These are phyloP conservation scores for Magnaporthiopsis incrustans DNA, from an alignment of 2,329 filamentous ascomycete genomes.

Conservation along the genomic window DNA sequence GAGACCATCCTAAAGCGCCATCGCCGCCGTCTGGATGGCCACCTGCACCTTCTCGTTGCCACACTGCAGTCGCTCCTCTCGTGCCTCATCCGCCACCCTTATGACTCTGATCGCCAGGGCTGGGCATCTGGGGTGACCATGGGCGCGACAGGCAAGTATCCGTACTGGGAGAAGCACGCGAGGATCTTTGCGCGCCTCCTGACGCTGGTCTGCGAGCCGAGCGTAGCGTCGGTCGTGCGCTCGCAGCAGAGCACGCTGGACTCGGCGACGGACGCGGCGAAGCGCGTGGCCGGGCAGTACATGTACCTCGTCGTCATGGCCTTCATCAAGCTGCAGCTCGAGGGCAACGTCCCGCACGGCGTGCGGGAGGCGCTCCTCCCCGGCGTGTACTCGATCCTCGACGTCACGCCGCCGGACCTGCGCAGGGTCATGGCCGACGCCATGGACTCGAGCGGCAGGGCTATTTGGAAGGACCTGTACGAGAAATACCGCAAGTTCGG, in stretches of 20 bases:
- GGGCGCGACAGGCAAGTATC: constrained; percentile 24
- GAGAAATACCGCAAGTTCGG: constrained; percentile 54
- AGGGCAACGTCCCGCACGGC: constrained; percentile 37
- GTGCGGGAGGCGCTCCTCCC: constrained; percentile 49
- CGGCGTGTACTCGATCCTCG: constrained; percentile 50
- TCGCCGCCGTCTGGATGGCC: constrained; percentile 52
- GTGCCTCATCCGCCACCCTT: constrained; percentile 37
- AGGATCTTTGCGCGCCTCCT: constrained; percentile 29
- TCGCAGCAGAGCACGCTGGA: constrained; percentile 38
- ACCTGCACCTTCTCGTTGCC: constrained; percentile 50
- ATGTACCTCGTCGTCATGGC: constrained; percentile 53
- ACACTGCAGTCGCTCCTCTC: constrained; percentile 48
- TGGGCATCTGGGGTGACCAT: constrained; percentile 17
- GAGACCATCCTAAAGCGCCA: constrained; percentile 50
- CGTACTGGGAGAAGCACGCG: constrained; percentile 34
- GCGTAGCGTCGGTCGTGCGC: constrained; percentile 45
- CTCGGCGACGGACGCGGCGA: constrained; percentile 53
- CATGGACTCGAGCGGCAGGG: constrained; percentile 51
- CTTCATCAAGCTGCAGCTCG: constrained; percentile 55
- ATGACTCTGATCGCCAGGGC: constrained; percentile 12
- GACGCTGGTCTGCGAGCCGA: constrained; percentile 41
- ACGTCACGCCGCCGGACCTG: constrained; percentile 47
- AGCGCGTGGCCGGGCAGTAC: constrained; percentile 51
- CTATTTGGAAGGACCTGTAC: constrained; percentile 50
- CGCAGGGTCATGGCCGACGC: constrained; percentile 51